Evolutionary conservation across 1,284 basidiomycete species (phyloP), one percentile per base, ranked within the genome.

Genomic region (Acaromyces ingoldii): DNA sequence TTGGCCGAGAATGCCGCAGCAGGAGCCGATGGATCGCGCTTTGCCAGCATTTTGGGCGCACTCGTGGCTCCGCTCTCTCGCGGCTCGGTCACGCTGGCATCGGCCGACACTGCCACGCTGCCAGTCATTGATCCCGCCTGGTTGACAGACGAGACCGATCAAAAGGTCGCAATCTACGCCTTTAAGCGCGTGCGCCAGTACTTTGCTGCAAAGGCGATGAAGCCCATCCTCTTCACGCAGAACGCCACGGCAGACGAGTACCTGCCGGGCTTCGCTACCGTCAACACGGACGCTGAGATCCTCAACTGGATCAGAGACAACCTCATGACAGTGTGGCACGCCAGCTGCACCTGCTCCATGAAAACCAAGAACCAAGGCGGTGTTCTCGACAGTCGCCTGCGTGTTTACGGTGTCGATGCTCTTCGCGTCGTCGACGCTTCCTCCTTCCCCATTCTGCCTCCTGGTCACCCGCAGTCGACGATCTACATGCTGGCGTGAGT

Each of bases 341-440:
- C 79, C 4, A 42, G 53, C 17, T 51, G 43, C 13, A 56, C 53
- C 6, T 61, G 76, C 13, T 64, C 67, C 7, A 79, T 80, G 67
- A 77, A 76, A 5, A 57, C 55, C 17, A 54, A 49, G 10, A 65
- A 65, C 0, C 51, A 53, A 9, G 68, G 65, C 25, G 80, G 80
- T 29, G 82, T 81, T 0, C 77, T 82, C 3, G 78, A 80, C 49
- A 72, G 78, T 1, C 62, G 77, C 52, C 68, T 83, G 43, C 67
- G 60, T 6, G 81, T 82, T 15, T 79, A 82, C 50, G 80, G 79
- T 1, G 68, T 78, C 4, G 50, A 66, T 4, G 77, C 77, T 0
- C 56, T 82, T 38, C 71, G 81, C 4, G 73, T 82, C 7, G 77
- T 80, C 11, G 81, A 82, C 58, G 80, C 79, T 0, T 79, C 78